phyloP scores from a whole-genome alignment of 805 yeast genomes.

The Wickerhamomyces ciferrii region DNA sequence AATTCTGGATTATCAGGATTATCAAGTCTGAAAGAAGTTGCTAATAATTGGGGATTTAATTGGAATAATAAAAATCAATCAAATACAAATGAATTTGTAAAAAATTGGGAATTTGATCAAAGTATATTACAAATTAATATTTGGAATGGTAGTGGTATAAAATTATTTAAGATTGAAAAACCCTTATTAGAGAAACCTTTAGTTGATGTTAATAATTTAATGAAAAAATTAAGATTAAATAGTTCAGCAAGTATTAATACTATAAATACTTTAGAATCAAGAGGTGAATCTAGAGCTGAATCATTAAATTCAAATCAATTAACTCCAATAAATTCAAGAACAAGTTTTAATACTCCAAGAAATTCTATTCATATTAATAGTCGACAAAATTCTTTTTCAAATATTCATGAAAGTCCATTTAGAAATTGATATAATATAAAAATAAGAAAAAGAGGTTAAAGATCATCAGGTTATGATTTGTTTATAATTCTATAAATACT shows the following conservation, averaged over 20 bases:
- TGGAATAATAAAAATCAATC: conserved; percentile 7
- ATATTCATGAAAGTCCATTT: neutral
- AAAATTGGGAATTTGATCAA: conserved; percentile 17
- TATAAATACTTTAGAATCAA: conserved; percentile 11
- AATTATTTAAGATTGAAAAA: conserved; percentile 43
- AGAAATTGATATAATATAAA: too few relatives aligned
- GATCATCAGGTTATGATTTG: too few relatives aligned
- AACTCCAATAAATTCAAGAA: conserved; percentile 23
- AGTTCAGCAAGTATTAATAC: conserved; percentile 18
- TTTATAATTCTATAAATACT: too few relatives aligned
- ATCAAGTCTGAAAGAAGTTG: conserved; percentile 23
- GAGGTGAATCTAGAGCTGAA: conserved; percentile 11
- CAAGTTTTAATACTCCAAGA: conserved; percentile 22
- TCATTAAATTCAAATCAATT: conserved; percentile 17
- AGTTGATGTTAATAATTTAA: conserved; percentile 33
- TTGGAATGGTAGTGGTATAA: conserved; percentile 48
- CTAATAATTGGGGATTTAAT: conserved; percentile 32
- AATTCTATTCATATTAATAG: conserved; percentile 14
- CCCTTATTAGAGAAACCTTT: conserved; percentile 35
- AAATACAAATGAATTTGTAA: conserved; percentile 5
- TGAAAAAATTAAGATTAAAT: conserved; percentile 30
- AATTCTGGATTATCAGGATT: too few relatives aligned
- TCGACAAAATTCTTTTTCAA: conserved; percentile 10
- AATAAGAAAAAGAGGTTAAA: too few relatives aligned
- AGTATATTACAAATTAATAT: conserved; percentile 35